These are phyloP conservation scores for Amyloporia xantha DNA, from an alignment of 768 basidiomycete genomes.

Conservation along the genomic window DNA sequence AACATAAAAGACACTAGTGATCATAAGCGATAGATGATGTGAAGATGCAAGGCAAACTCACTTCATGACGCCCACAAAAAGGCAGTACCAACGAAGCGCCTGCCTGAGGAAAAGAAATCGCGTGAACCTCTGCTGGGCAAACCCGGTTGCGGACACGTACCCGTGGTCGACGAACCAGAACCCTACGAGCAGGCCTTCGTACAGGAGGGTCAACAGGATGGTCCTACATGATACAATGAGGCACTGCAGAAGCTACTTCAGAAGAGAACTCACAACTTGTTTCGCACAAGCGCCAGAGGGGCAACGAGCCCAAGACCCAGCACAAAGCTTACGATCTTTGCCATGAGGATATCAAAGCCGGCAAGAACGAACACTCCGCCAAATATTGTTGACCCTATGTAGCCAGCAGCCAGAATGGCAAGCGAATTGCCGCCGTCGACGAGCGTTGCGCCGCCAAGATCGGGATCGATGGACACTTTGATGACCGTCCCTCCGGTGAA, in stretches of 20 bases:
- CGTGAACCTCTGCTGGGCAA: not conserved
- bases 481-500: slow-evolving; percentile 73
- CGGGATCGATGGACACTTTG: slow-evolving; percentile 80
- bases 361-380: slow-evolving; percentile 80
- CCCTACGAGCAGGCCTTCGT: slow-evolving; percentile 82
- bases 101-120: slow-evolving; percentile 42
- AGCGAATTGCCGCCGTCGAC: slow-evolving; percentile 73
- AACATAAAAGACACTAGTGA: slow-evolving; percentile 69
- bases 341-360: slow-evolving; percentile 83
- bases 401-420: slow-evolving; percentile 71
- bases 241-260: not conserved
- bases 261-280: slow-evolving; percentile 66
- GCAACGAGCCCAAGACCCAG: slow-evolving; percentile 82
- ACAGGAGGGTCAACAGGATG: slow-evolving; percentile 72
- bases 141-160: too few species aligned
- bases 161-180: slow-evolving; percentile 96
- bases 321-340: slow-evolving; percentile 90
- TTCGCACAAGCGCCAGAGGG: slow-evolving; percentile 79
- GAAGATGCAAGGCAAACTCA: slow-evolving; percentile 27
- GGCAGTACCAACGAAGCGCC: slow-evolving; percentile 78
- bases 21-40: slow-evolving; percentile 8
- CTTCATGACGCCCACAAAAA: slow-evolving; percentile 85
- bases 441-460: slow-evolving; percentile 67
- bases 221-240: slow-evolving; percentile 54
- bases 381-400: slow-evolving; percentile 75